These are phyloP conservation scores for Boletellus sp. DNA, from an alignment of 768 basidiomycete genomes.

Conservation along the genomic window DNA sequence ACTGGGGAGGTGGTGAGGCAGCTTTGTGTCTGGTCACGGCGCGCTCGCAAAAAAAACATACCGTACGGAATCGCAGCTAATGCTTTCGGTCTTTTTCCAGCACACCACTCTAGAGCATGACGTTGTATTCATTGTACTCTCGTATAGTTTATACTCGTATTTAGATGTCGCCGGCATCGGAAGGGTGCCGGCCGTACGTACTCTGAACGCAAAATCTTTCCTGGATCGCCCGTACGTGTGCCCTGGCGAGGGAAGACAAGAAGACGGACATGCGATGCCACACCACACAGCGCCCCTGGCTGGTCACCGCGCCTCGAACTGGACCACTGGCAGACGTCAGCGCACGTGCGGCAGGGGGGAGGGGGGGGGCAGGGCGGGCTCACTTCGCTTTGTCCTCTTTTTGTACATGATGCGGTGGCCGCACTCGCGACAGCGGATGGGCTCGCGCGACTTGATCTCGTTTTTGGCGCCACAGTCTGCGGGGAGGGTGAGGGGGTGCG, in stretches of 20 bases:
- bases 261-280: background rate
- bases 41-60: background rate
- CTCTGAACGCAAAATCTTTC: too few species aligned
- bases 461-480: slow-evolving; percentile 91
- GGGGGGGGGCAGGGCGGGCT: slow-evolving; percentile 36
- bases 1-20: slow-evolving; percentile 40
- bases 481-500: slow-evolving; percentile 10
- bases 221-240: too few species aligned
- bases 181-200: too few species aligned
- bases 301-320: slow-evolving; percentile 32
- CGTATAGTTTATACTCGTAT: slow-evolving; percentile 21
- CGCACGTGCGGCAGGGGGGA: background rate
- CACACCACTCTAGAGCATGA: background rate
- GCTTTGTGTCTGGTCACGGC: background rate
- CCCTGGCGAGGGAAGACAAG: too few species aligned
- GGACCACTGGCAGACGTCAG: slow-evolving; percentile 26
- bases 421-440: slow-evolving; percentile 93
- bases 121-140: slow-evolving; percentile 16
- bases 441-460: slow-evolving; percentile 85
- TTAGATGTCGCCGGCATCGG: background rate
- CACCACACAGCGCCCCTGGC: too few species aligned
- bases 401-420: slow-evolving; percentile 99
- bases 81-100: background rate
- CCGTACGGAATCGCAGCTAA: background rate
- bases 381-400: slow-evolving; percentile 91